Base-by-base conservation (phyloP, 1,284 basidiomycete species). In the Hypsizygus ulmarius region DNA sequence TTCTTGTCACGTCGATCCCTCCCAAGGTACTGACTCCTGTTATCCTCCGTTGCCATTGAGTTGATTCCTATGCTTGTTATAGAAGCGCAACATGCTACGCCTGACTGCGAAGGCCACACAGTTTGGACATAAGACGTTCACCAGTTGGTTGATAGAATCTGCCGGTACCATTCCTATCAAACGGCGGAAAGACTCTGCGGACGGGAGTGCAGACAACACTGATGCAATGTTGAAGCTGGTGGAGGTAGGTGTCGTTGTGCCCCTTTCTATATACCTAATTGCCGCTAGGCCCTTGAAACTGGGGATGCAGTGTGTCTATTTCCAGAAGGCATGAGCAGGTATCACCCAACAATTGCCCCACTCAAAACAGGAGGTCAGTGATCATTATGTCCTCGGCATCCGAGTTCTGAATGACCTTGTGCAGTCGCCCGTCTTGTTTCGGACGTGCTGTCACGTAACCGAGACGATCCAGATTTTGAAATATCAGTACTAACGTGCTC, bases 141-240 rank as follows among this genome's bases (percentile, higher is more conserved):
- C 87, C 2, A 90, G 86, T 54, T 92, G 91, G 90, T 74, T 93
- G 14, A 90, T 93, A 45, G 90, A 93, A 62, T 84, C 83, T 19
- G 87, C 87, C 2, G 90, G 90, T 11, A 90, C 91, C 1, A 76
- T 93, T 1, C 91, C 90, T 0, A 78, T 93, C 38, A 81, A 85
- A 61, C 74, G 91, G 46, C 75, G 79, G 36, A 89, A 86, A 55
- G 90, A 93, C 59, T 79, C 72, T 54, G 57, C 62, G 0, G 73
- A 82, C 45, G 74, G 64, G 30, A 64, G 60, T 19, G 73, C 73
- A 1, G 83, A 93, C 64, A 93, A 93, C 61, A 71, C 74, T 1
- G 69, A 77, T 1, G 79, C 76, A 10, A 87, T 93, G 81, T 68
- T 70, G 32, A 75, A 77, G 40, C 74, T 93, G 11, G 78, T 84